Evolutionary conservation across 257 asterid species (phyloP).

Genomic region (Asclepias syriaca): DNA sequence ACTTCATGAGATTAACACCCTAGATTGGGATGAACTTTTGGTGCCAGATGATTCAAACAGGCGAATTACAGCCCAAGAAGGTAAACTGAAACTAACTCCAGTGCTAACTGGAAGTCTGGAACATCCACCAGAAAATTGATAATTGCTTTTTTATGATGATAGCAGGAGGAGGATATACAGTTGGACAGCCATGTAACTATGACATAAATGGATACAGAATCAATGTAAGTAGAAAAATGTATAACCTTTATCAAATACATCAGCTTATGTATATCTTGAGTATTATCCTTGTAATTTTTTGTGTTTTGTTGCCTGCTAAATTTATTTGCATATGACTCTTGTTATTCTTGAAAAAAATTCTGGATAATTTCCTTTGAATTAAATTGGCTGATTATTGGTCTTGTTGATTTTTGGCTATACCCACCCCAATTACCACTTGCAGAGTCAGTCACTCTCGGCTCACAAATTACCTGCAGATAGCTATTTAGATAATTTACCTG

Average conservation of each 20-base stretch:
- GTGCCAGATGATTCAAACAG: slow-evolving; percentile 53
- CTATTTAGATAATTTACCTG: slow-evolving; percentile 35
- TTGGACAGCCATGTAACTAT: slow-evolving; percentile 39
- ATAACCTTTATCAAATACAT: neutral
- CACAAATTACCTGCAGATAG: slow-evolving; percentile 33
- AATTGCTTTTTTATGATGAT: slow-evolving; percentile 15
- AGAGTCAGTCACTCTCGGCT: slow-evolving; percentile 40
- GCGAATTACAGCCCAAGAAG: slow-evolving; percentile 47
- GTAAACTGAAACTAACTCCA: slow-evolving; percentile 26
- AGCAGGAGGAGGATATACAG: slow-evolving; percentile 59
- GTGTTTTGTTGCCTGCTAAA: neutral
- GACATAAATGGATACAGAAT: slow-evolving; percentile 32
- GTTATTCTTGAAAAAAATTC: no score
- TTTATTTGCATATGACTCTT: no score
- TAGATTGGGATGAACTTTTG: slow-evolving; percentile 98
- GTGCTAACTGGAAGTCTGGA: slow-evolving; percentile 2
- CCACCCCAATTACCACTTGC: slow-evolving; percentile 24
- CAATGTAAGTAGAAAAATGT: slow-evolving; percentile 43
- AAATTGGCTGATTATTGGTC: neutral
- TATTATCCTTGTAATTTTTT: neutral
- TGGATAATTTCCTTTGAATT: no score
- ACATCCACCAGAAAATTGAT: slow-evolving; percentile 8
- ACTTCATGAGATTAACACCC: slow-evolving; percentile 85
- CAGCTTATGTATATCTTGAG: neutral
- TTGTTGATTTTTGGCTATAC: slow-evolving; percentile 15